These are phyloP conservation scores for Austropuccinia psidii DNA, from an alignment of 1,284 basidiomycete species.

Conservation along the genomic window DNA sequence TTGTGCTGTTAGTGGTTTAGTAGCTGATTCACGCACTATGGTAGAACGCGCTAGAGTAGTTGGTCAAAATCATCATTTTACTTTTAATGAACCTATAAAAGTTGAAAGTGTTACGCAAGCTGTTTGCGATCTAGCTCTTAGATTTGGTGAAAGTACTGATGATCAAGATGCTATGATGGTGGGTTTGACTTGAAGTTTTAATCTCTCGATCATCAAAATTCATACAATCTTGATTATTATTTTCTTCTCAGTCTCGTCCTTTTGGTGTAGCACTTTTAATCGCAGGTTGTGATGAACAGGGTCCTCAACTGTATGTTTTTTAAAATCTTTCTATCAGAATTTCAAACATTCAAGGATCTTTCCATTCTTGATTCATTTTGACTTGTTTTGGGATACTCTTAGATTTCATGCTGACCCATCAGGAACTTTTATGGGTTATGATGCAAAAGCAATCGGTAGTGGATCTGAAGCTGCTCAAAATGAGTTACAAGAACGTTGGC, in stretches of 20 bases:
- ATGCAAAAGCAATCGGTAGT: constrained; percentile 97
- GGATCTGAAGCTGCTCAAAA: constrained; percentile 96
- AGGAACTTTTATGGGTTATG: constrained; percentile 94
- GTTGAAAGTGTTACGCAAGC: constrained; percentile 96
- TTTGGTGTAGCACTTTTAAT: constrained; percentile 97
- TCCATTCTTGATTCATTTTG: background rate
- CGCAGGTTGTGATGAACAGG: constrained; percentile 90
- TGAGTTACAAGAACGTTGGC: constrained; percentile 95
- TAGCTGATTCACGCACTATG: constrained; percentile 97
- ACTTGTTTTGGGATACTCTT: constrained; percentile 37
- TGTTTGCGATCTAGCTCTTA: constrained; percentile 90
- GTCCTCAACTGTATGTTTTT: constrained; percentile 72
- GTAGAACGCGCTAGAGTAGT: constrained; percentile 99
- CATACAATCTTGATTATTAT: background rate
- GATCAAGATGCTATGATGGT: constrained; percentile 90
- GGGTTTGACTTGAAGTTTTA: constrained; percentile 41
- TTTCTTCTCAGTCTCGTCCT: constrained; percentile 64
- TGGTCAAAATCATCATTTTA: constrained; percentile 90
- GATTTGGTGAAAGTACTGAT: constrained; percentile 92
- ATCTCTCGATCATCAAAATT: background rate
- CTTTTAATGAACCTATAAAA: constrained; percentile 92
- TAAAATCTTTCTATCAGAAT: background rate
- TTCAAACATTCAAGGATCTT: background rate
- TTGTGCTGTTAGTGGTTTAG: constrained; percentile 96
- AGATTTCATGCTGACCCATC: constrained; percentile 98